Base-by-base conservation (phyloP, 1,284 basidiomycete genomes). In the Cutaneotrichosporon curvatum region DNA sequence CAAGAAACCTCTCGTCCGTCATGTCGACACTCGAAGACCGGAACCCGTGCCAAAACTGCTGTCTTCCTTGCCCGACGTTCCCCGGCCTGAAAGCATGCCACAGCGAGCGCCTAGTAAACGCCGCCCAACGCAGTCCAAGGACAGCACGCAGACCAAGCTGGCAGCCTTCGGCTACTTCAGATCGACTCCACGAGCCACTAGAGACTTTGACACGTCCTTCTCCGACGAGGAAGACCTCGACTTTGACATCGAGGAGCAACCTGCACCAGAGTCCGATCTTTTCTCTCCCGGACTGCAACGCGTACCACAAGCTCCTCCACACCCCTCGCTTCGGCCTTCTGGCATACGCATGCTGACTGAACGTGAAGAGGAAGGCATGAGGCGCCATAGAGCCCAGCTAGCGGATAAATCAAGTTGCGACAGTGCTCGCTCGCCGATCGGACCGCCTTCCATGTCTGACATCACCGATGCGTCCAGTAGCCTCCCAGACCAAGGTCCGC, bases 211-310 rank as follows among this genome's bases (percentile, higher is more conserved):
- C 3, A 50, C 39, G 6, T 42, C 45, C 8, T 67, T 62, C 55
- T 59, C 63, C 1, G 60, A 65, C 21, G 64, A 68, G 43, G 58
- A 58, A 18, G 57, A 66, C 39, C 50, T 60, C 8, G 54, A 59
- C 12, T 54, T 64, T 22, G 58, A 50, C 5, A 54, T 53, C 31
- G 50, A 44, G 4, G 31, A 36, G 11, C 31, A 43, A 16, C 38
- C 10, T 11, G 20, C 35, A 3, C 37, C 15, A 23, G 43, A n/a
- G 11, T 10, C 7, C 18, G 8, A 32, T 4, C 15, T 10, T 3
- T 20, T 32, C 4, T 37, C n/a, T 10, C 19, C 28, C 9, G 36
- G 40, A 3, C 16, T 62, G 14, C 34, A 25, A 11, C 50, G 42
- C 9, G 60, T 66, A 0, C 65, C 67, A 9, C 54, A 54, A 19